These are phyloP conservation scores for Saprolegnia parasitica DNA, from an alignment of 352 stramenopile genomes.

Conservation along the genomic window DNA sequence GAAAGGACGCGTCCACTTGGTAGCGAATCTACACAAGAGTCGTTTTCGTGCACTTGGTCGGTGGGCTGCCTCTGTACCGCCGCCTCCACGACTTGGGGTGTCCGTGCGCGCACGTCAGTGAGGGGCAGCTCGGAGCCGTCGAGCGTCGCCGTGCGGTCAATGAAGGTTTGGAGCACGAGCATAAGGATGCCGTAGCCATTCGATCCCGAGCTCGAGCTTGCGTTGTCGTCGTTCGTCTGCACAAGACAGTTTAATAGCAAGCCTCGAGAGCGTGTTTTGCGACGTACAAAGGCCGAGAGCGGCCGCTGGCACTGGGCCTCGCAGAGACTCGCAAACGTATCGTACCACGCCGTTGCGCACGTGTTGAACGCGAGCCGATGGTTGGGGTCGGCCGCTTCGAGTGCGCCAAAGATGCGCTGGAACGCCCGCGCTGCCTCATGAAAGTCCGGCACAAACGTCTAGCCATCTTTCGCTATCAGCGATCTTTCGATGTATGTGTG, in stretches of 20 bases:
- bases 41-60: slow-evolving; percentile 44
- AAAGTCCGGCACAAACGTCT: slow-evolving; percentile 23
- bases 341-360: slow-evolving; percentile 18
- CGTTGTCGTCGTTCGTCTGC: slow-evolving; percentile 27
- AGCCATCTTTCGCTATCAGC: too few species aligned
- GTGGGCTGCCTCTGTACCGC: slow-evolving; percentile 34
- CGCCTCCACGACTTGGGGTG: slow-evolving; percentile 42
- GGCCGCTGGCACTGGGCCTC: slow-evolving; percentile 12
- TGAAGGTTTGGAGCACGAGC: slow-evolving; percentile 74
- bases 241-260: slow-evolving; percentile 25
- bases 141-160: slow-evolving; percentile 29
- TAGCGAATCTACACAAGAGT: slow-evolving; percentile 66
- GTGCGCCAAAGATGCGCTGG: slow-evolving; percentile 15
- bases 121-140: slow-evolving; percentile 35
- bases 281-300: slow-evolving; percentile 36
- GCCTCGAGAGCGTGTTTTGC: slow-evolving; percentile 43
- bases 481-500: too few species aligned
- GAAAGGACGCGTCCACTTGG: slow-evolving; percentile 74
- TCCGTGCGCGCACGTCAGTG: slow-evolving; percentile 46
- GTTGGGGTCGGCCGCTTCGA: background rate
- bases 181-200: slow-evolving; percentile 79
- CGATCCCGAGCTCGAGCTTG: slow-evolving; percentile 32
- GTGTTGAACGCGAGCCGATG: slow-evolving; percentile 6
- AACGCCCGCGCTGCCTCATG: background rate
- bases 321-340: slow-evolving; percentile 22